Evolutionary conservation across 2,329 filamentous ascomycete genomes (phyloP), one percentile per base, ranked within the genome.

Genomic region (Alternaria novae-zelandiae): DNA sequence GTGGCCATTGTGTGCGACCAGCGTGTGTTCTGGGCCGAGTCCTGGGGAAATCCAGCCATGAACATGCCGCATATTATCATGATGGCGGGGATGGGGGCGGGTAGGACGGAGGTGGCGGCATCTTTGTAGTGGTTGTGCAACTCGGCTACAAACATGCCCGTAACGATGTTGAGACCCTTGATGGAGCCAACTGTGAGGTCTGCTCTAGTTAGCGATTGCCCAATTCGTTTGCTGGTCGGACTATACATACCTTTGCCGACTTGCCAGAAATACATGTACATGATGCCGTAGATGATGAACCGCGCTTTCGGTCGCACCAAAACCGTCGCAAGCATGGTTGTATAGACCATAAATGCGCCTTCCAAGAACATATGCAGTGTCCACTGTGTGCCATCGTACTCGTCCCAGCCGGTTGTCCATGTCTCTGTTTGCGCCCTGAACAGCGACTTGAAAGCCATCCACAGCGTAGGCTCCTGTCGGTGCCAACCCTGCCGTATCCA

Each of bases 121-220:
- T 85, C 83, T 1, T 82, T 78, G 45, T 82, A 81, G 67, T 83
- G 79, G 73, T 86, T 85, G 64, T 87, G 85, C 41, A 89, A 70
- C 69, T 90, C 88, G 30, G 87, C 85, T 28, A 90, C 81, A 71
- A 90, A 86, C 70, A 87, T 87, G 64, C 88, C 88, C 62, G 85
- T 86, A 76, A 88, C 87, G 72, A 89, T 86, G 74, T 88, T 88
- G 78, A 87, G 85, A 53, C 85, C 77, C 59, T 79, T 79, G 43
- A 79, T 68, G 6, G 77, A 75, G 49, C 74, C 74, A 47, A 75
- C 65, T 23, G 76, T 71, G 20, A 78, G 70, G n/a, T 72, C 76
- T 78, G 57, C 20, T 21, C 5, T 20, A 30, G 68, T 78, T 66
- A 78, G 73, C 59, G 26, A 56, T 45, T 61, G 10, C 49, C 17